Percentiles rank a stretch among this genome's conserved stretches.
Evolutionary conservation across 2,329 filamentous ascomycete species (phyloP).

Genomic region (Claviceps africana): DNA sequence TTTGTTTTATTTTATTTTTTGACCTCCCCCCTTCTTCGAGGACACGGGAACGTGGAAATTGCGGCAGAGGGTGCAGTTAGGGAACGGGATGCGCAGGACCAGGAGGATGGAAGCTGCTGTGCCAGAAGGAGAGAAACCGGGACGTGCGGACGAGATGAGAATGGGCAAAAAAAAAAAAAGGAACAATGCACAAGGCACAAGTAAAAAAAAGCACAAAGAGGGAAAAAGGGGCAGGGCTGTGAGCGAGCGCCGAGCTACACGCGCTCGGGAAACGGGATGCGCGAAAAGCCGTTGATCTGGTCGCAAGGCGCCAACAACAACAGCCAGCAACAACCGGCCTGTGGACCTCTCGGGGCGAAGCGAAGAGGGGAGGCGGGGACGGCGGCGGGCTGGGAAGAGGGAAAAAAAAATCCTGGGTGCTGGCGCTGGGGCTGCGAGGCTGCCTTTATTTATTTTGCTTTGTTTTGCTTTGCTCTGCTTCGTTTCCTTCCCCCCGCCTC

Average conservation of each 20-base stretch:
- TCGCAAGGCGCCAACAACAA: too few species aligned
- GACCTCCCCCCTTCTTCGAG: background rate
- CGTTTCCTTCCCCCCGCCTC: too few species aligned
- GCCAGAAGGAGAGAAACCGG: background rate
- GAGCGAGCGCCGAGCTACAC: background rate
- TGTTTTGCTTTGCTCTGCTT: too few species aligned
- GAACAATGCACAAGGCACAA: constrained; percentile 5
- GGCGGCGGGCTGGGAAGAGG: too few species aligned
- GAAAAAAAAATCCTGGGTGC: too few species aligned
- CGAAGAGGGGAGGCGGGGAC: too few species aligned
- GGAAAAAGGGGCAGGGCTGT: constrained; percentile 2
- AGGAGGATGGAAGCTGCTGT: background rate
- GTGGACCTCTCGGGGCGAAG: too few species aligned
- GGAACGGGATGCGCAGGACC: too few species aligned
- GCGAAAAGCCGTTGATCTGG: background rate
- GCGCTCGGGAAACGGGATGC: background rate
- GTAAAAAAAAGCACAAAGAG: background rate
- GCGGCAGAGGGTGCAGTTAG: background rate
- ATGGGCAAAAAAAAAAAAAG: background rate
- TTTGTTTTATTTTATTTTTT: too few species aligned
- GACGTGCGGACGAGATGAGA: background rate
- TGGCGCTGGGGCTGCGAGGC: too few species aligned
- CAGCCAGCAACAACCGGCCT: too few species aligned
- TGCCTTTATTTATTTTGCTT: too few species aligned
- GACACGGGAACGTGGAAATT: background rate